Evolutionary conservation across 306 rosid species (phyloP).

Genomic region (Trifolium fragiferum): DNA sequence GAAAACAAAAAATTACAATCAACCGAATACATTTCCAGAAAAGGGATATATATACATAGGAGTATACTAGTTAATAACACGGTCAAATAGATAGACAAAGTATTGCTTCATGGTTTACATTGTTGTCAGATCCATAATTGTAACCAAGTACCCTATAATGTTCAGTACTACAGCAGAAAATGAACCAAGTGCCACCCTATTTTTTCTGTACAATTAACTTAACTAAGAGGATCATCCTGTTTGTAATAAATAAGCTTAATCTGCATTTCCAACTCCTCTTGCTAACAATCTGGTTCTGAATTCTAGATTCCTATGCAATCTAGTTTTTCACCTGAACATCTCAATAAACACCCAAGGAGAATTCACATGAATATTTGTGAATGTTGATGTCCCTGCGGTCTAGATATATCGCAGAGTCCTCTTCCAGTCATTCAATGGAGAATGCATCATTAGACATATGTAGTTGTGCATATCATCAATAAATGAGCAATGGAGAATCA

Average conservation of each 20-base stretch:
- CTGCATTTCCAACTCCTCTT: constrained; percentile 25
- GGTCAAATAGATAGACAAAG: background rate
- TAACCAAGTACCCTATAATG: background rate
- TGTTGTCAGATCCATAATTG: background rate
- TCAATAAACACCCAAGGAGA: constrained; percentile 16
- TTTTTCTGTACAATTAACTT: background rate
- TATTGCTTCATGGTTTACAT: background rate
- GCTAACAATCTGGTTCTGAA: constrained; percentile 13
- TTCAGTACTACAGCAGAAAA: background rate
- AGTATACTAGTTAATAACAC: too few relatives aligned
- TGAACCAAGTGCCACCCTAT: background rate
- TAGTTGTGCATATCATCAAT: constrained; percentile 18
- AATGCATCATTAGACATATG: constrained; percentile 25
- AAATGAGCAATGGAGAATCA: constrained; percentile 12
- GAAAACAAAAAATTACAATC: too few relatives aligned
- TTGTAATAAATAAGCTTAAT: background rate
- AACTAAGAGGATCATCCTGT: background rate
- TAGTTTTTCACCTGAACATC: constrained; percentile 16
- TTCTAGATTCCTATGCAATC: constrained; percentile 7
- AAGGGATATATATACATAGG: too few relatives aligned
- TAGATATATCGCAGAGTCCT: background rate
- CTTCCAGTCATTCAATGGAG: constrained; percentile 23
- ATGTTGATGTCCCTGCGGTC: background rate
- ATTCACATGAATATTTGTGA: background rate
- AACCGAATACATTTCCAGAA: too few relatives aligned